phyloP scores from a whole-genome alignment of 352 stramenopile species.

The Phytophthora hibernalis region DNA sequence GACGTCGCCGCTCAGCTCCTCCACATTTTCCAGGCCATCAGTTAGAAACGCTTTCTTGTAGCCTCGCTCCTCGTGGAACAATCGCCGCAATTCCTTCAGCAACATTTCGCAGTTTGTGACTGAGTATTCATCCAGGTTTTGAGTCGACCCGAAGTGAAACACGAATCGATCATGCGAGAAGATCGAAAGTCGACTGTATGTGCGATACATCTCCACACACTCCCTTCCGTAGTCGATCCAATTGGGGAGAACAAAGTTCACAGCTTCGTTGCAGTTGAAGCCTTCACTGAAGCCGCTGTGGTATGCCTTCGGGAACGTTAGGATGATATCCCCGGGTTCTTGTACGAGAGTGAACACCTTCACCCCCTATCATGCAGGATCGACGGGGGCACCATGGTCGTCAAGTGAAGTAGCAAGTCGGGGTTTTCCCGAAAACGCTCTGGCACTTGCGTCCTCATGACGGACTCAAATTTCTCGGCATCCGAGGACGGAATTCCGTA shows the following conservation, averaged over 20 bases:
- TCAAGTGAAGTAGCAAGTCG: conserved; percentile 77
- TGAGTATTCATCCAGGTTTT: conserved; percentile 71
- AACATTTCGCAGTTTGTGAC: conserved; percentile 72
- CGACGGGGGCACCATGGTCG: conserved; percentile 75
- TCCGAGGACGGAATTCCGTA: conserved; percentile 84
- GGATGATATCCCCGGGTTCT: conserved; percentile 95
- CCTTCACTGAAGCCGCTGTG: conserved; percentile 97
- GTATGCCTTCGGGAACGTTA: conserved; percentile 98
- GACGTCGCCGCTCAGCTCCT: conserved; percentile 69
- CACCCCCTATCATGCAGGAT: conserved; percentile 53
- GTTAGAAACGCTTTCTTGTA: conserved; percentile 62
- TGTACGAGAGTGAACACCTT: conserved; percentile 74
- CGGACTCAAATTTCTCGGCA: conserved; percentile 61
- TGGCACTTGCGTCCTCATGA: conserved; percentile 56
- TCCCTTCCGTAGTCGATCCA: conserved; percentile 87
- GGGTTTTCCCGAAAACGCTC: conserved; percentile 70
- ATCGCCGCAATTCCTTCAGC: conserved; percentile 62
- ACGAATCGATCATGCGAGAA: conserved; percentile 88
- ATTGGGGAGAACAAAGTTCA: conserved; percentile 87
- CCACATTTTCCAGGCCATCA: conserved; percentile 55
- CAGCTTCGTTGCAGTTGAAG: conserved; percentile 93
- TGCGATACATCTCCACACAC: conserved; percentile 75
- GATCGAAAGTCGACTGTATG: conserved; percentile 68
- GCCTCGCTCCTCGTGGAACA: conserved; percentile 76
- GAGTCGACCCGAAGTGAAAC: conserved; percentile 74